Base-by-base conservation (phyloP, 768 basidiomycete genomes). In the Mycena albidolilacea region DNA sequence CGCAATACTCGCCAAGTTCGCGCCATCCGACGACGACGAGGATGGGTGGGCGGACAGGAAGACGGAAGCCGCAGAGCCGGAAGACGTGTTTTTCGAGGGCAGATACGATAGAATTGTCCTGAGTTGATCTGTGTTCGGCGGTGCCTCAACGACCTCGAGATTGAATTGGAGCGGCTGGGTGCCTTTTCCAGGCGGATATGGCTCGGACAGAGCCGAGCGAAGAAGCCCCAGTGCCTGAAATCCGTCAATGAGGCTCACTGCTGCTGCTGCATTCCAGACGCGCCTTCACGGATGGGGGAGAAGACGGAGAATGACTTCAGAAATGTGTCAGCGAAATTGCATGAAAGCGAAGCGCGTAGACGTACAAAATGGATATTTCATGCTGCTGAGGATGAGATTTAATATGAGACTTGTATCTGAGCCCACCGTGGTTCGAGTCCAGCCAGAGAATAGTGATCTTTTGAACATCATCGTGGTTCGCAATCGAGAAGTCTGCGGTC, bases 111-210 rank as follows among this genome's bases (percentile, higher is more conserved):
- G 77, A 54, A 95, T 94, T 15, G 89, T 91, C 39, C 81, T 83
- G 46, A 95, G 80, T 76, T 95, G 94, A 80, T 94, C 92, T 0
- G 88, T 65, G 0, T 88, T 95, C 3, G 94, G 94, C 7, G 85
- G 82, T 8, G 86, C 85, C 78, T 94, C 92, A 55, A 95, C 83
- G 35, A 95, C 90, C 67, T 93, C 90, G 21, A 95, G 88, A 69
- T 92, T 86, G 83, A 93, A 95, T 14, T 88, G 81, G 17, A 95
- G 88, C 0, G 94, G 91, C 4, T 85, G 84, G 5, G 81, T 76
- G 0, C 85, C 76, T 19, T 84, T 87, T 8, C 80, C 81, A 0
- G 89, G 85, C 11, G 94, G 93, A 78, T 92, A 95, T 0, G 93
- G 88, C 0, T 80, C 80, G 0, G 91, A 88, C 0, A 92, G 79